Evolutionary conservation across 306 rosid genomes (phyloP), one percentile per base, ranked within the genome.

Genomic region (Psophocarpus tetragonolobus): DNA sequence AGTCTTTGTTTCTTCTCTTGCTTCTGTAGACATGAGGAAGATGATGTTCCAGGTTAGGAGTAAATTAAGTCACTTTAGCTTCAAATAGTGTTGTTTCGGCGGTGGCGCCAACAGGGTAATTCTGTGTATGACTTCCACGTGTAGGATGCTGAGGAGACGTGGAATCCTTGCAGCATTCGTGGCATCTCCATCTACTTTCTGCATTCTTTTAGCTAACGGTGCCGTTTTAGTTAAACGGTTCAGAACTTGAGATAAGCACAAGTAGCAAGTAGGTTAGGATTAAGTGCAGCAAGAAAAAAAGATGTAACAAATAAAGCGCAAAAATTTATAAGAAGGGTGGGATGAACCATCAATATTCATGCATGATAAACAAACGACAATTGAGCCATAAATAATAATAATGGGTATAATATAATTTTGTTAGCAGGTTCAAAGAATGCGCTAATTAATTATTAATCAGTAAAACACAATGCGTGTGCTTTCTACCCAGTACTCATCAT

Each of bases 141-240:
- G 84, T 64, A 24, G 26, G 11, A 1, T 21, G 13, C 8, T 3
- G 6, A 42, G 44, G 74, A 62, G 58, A 88, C 91, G 89, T 89
- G 91, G 90, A 85, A 71, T 42, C 75, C 69, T 13, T 68, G 68
- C 67, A 83, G 45, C 80, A 70, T 36, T 48, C 83, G 83, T 82
- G 88, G 73, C 91, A 53, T 3, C 12, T 4, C 5, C 66, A 32
- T 5, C 5, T 53, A 17, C 42, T 10, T 17, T 71, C 57, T 27
- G 45, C 6, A 18, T 66, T 56, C 33, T 67, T 51, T 15, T 32
- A 17, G 3, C 26, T 5, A 1, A 17, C 47, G 64, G 14, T 71
- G 64, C 21, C 76, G 7, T 33, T 51, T 69, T 45, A 4, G 1
- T 21, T 23, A 38, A 66, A 2, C 20, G 6, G 4, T n/a, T n/a